A percentile compares a stretch with the other conserved stretches of the same genome.
Conservation (phyloP, 306 rosid genomes). For the Oemleria cerasiformis region DNA sequence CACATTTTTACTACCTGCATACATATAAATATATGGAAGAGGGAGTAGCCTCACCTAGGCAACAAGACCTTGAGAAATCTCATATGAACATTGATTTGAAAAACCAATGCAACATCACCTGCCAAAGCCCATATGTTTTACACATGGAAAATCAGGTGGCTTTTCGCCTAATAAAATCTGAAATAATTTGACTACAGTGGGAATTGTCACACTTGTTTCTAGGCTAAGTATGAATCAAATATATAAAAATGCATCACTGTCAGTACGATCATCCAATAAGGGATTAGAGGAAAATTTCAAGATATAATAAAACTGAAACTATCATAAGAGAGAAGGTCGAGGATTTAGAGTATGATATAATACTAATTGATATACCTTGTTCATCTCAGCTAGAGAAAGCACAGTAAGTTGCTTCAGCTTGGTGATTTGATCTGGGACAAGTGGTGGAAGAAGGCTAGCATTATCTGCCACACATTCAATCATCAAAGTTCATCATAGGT, state of each 20-base stretch:
- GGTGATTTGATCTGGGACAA: slow-evolving; percentile 15
- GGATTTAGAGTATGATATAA: not conserved
- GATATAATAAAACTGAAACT: not conserved
- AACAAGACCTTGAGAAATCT: slow-evolving; percentile 3
- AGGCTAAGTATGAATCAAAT: not conserved
- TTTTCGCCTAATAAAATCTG: not conserved
- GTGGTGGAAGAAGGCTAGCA: slow-evolving; percentile 20
- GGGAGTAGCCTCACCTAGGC: not conserved
- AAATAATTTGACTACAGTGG: not conserved
- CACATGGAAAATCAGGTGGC: not conserved
- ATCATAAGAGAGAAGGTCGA: not conserved
- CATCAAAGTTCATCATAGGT: not conserved
- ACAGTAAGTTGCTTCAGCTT: slow-evolving; percentile 29
- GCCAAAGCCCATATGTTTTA: not conserved
- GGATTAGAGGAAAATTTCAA: not conserved
- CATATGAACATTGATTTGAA: not conserved
- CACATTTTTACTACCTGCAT: not conserved
- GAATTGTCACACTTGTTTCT: not conserved
- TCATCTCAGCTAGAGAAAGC: slow-evolving; percentile 21
- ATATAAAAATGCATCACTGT: not conserved
- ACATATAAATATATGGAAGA: not conserved
- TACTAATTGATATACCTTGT: slow-evolving; percentile 9
- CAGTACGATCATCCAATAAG: not conserved
- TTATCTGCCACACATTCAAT: slow-evolving; percentile 13
- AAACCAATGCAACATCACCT: not conserved